Conservation (phyloP, 2,329 filamentous ascomycete genomes). For the Exophiala phaeomuriformis region DNA sequence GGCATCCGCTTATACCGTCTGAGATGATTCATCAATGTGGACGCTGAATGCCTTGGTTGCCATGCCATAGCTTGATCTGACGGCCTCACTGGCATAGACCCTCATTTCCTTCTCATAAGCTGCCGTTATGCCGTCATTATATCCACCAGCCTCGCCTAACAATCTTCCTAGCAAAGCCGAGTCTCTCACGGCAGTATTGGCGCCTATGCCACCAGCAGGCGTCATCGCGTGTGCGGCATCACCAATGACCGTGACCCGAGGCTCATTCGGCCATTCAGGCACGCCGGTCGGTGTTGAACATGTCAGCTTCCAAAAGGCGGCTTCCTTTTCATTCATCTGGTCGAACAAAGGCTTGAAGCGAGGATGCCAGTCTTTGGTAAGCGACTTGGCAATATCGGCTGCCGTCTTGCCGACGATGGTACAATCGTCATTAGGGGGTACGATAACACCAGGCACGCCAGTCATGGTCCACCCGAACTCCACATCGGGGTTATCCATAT, state of each 20-base stretch:
- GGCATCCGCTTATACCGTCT: neutral
- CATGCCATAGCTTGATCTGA: slow-evolving; percentile 47
- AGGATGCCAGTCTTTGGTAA: slow-evolving; percentile 28
- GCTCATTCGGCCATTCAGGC: slow-evolving; percentile 30
- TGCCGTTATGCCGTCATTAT: slow-evolving; percentile 33
- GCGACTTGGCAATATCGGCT: slow-evolving; percentile 21
- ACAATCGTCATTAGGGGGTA: slow-evolving; percentile 54
- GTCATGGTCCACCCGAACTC: slow-evolving; percentile 60
- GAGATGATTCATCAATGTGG: slow-evolving; percentile 39
- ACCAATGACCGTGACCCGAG: slow-evolving; percentile 38
- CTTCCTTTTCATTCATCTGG: slow-evolving; percentile 29
- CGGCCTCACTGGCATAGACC: slow-evolving; percentile 51
- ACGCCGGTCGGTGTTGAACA: slow-evolving; percentile 33
- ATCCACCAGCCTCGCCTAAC: slow-evolving; percentile 48
- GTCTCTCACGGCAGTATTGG: slow-evolving; percentile 41
- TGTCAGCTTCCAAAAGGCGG: slow-evolving; percentile 32
- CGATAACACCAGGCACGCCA: slow-evolving; percentile 51
- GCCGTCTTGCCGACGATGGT: slow-evolving; percentile 47
- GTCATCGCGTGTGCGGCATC: slow-evolving; percentile 44
- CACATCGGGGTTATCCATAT: slow-evolving; percentile 52
- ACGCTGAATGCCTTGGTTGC: slow-evolving; percentile 43
- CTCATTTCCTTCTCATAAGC: slow-evolving; percentile 38
- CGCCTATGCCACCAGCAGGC: slow-evolving; percentile 41
- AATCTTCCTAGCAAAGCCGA: slow-evolving; percentile 40
- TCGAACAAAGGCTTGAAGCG: slow-evolving; percentile 27